Evolutionary conservation across 768 basidiomycete species (phyloP), one percentile per base, ranked within the genome.

Genomic region (Termitomyces sp.): DNA sequence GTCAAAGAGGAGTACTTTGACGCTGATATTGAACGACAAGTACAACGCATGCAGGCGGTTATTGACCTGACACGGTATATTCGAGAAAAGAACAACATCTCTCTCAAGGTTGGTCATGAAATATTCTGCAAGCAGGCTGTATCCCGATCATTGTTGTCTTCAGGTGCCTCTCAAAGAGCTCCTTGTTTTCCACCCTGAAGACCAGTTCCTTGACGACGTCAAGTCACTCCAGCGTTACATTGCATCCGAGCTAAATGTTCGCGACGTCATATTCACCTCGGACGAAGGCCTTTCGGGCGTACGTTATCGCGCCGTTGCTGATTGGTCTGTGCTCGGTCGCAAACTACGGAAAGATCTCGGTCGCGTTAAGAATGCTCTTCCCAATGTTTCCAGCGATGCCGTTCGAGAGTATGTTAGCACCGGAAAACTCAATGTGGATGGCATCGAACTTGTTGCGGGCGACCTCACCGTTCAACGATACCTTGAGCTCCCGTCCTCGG

Each of bases 1-100:
- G 88, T 94, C 51, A 94, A 94, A 68, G 86, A 91, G 63, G 94
- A 95, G 61, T 98, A 98, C 76, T 94, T 97, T 68, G 92, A 99
- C 70, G 83, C 76, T 19, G 87, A 86, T 64, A 94, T 98, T 63
- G 94, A 98, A 73, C 85, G 95, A 48, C 89, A 97, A 73, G 92
- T 98, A 23, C 82, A 89, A 71, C 84, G 94, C 10, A 94, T 99
- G 89, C 94, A 96, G 70, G 81, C 87, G 11, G 88, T 99, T 68
- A 98, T 98, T 62, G 94, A 98, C 51, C 77, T 99, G 61, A 86
- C 89, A 5, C 83, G 97, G 59, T 86, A 86, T 63, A 80, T 98
- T 60, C 89, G 97, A 47, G 94, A 98, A 68, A 83, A 82, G 64
- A 84, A 91, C 67, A 91, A 83, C 51, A 69, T 98, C 43, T 91